Conservation (phyloP, 768 basidiomycete species). For the Pleurotus tuber-regium region DNA sequence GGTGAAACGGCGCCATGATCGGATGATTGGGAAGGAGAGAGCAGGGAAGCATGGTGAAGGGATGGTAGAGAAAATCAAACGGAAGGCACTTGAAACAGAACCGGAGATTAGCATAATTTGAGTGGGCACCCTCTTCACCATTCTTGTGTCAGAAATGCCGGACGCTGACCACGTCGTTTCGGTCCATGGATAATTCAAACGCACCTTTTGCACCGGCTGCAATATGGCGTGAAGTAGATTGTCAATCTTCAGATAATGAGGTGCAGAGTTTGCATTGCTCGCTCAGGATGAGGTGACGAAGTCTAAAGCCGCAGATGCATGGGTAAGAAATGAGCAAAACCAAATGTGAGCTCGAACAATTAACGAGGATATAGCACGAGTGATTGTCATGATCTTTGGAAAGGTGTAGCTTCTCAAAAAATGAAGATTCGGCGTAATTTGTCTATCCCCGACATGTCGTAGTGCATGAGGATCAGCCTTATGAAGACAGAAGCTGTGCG, state of each 20-base stretch:
- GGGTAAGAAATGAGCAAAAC: too few species aligned
- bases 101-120: constrained; percentile 16
- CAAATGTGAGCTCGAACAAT: too few species aligned
- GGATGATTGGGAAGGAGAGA: constrained; percentile 36
- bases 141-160: background rate
- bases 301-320: too few species aligned
- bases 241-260: too few species aligned
- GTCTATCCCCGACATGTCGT: constrained; percentile 1
- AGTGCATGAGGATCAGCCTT: too few species aligned
- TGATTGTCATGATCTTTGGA: too few species aligned
- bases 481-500: constrained; percentile 55
- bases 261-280: too few species aligned
- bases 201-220: too few species aligned
- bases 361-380: too few species aligned
- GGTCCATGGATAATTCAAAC: background rate
- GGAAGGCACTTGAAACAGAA: constrained; percentile 16
- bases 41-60: constrained; percentile 47
- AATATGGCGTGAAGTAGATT: too few species aligned
- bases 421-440: constrained; percentile 12
- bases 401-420: constrained; percentile 16
- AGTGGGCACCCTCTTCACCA: too few species aligned
- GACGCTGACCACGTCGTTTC: background rate
- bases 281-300: too few species aligned
- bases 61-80: constrained; percentile 20
- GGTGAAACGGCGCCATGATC: constrained; percentile 42